A percentile compares a stretch with the other conserved stretches of the same genome.
Conservation (phyloP, 2,329 filamentous ascomycete species). For the Rugonectria rugulosa region DNA sequence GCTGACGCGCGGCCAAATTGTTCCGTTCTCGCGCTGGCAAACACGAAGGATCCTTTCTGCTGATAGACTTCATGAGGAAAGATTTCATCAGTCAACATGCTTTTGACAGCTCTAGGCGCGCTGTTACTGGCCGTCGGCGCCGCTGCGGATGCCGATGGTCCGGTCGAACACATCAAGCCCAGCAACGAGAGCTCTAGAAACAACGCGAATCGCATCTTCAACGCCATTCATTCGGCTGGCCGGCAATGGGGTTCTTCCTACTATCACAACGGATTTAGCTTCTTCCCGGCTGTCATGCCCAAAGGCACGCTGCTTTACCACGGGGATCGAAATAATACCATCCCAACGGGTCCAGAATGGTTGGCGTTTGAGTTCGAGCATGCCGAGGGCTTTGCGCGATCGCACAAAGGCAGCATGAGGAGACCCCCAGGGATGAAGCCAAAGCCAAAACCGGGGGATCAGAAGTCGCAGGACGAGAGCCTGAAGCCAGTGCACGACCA, state of each 20-base stretch:
- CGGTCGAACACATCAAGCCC: conserved; percentile 41
- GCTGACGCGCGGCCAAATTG: conserved; percentile 30
- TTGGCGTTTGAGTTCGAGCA: conserved; percentile 81
- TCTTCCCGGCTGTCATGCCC: conserved; percentile 72
- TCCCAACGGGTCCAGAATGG: conserved; percentile 69
- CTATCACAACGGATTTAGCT: conserved; percentile 78
- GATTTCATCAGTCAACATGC: conserved; percentile 18
- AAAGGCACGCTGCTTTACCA: conserved; percentile 73
- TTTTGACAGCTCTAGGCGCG: conserved; percentile 22
- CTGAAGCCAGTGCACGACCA: conserved; percentile 1
- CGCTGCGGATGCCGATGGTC: conserved; percentile 7
- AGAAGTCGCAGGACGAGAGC: not conserved
- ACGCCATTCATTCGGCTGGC: conserved; percentile 74
- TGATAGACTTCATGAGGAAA: not conserved
- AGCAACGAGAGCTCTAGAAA: conserved; percentile 47
- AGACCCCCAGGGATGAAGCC: conserved; percentile 1
- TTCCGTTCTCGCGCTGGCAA: conserved; percentile 5
- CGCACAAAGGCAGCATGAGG: conserved; percentile 13
- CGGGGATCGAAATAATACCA: conserved; percentile 56
- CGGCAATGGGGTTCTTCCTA: conserved; percentile 77
- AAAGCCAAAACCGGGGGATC: not conserved
- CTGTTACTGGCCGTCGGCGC: conserved; percentile 22
- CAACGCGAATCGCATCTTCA: conserved; percentile 74
- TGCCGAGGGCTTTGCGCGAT: conserved; percentile 68
- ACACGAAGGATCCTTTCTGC: too few species aligned